Evolutionary conservation across 106 monocot genomes (phyloP).

Genomic region (Dactylorhiza incarnata): DNA sequence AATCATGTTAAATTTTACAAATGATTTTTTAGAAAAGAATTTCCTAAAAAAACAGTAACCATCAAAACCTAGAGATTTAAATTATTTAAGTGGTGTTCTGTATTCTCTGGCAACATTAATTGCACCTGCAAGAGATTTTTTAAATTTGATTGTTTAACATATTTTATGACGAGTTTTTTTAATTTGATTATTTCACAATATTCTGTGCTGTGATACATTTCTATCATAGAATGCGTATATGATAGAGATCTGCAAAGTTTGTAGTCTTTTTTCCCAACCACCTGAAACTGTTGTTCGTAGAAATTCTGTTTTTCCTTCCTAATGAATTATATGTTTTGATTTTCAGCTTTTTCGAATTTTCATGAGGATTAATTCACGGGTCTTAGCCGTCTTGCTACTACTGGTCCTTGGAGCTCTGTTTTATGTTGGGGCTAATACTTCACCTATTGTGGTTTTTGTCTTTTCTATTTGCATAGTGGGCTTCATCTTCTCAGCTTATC

Average conservation of each 20-base stretch:
- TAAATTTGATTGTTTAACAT: background rate
- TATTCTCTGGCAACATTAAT: too few relatives aligned
- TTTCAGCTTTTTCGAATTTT: slow-evolving; percentile 71
- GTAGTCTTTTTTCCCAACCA: background rate
- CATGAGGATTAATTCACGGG: slow-evolving; percentile 66
- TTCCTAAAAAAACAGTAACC: background rate
- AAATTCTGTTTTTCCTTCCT: background rate
- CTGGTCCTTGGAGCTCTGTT: slow-evolving; percentile 60
- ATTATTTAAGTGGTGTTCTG: background rate
- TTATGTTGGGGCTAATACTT: slow-evolving; percentile 81
- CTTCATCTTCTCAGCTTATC: slow-evolving; percentile 80
- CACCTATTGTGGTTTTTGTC: slow-evolving; percentile 87
- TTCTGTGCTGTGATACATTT: background rate
- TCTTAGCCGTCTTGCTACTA: slow-evolving; percentile 58
- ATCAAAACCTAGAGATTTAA: background rate
- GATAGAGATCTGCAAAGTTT: background rate
- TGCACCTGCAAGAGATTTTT: background rate
- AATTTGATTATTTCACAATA: background rate
- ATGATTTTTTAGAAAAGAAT: background rate
- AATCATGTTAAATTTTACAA: background rate
- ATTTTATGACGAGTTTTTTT: background rate
- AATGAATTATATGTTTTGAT: slow-evolving; percentile 11
- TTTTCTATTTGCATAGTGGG: slow-evolving; percentile 70
- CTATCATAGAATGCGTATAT: background rate
- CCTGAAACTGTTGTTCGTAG: background rate